These are phyloP conservation scores for Xylariaceae sp. DNA, from an alignment of 2,329 filamentous ascomycete genomes.

Conservation along the genomic window DNA sequence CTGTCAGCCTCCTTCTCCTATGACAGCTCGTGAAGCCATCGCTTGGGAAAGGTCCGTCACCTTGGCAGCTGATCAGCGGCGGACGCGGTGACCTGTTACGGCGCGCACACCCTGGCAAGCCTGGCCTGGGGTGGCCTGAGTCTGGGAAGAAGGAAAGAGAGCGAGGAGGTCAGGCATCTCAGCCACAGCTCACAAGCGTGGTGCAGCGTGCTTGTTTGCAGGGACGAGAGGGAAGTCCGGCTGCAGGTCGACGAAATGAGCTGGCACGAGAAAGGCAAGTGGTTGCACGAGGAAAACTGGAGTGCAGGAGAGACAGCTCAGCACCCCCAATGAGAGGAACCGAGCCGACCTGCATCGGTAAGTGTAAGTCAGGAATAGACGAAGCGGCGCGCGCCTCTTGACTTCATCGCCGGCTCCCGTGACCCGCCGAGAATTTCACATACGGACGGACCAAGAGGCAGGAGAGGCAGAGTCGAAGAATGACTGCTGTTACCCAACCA, in stretches of 20 bases:
- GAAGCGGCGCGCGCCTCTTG: not conserved
- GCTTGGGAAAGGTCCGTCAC: not conserved
- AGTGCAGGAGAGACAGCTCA: slow-evolving; percentile 8
- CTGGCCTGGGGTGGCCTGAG: slow-evolving; percentile 1
- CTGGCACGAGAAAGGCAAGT: slow-evolving; percentile 20
- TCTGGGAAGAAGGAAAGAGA: slow-evolving; percentile 3
- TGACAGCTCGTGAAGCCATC: not conserved
- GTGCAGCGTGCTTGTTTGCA: too few species aligned
- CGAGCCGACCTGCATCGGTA: not conserved
- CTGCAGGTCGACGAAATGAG: slow-evolving; percentile 26
- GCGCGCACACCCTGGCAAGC: slow-evolving; percentile 6
- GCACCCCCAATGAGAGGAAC: slow-evolving; percentile 20
- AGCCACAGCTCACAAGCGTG: too few species aligned
- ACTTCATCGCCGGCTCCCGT: not conserved
- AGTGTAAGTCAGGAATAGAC: not conserved
- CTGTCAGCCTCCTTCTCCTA: not conserved
- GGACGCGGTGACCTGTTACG: slow-evolving; percentile 10
- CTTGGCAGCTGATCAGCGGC: slow-evolving; percentile 12
- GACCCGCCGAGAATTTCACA: too few species aligned
- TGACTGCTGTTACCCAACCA: not conserved
- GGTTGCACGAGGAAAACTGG: slow-evolving; percentile 12
- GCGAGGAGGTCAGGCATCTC: slow-evolving; percentile 16
- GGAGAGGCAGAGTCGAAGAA: not conserved
- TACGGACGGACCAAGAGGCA: too few species aligned
- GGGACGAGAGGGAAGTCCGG: not conserved